These are phyloP conservation scores for Chamaecyparis obtusa DNA, from an alignment of 75 land plant species.

Conservation along the genomic window DNA sequence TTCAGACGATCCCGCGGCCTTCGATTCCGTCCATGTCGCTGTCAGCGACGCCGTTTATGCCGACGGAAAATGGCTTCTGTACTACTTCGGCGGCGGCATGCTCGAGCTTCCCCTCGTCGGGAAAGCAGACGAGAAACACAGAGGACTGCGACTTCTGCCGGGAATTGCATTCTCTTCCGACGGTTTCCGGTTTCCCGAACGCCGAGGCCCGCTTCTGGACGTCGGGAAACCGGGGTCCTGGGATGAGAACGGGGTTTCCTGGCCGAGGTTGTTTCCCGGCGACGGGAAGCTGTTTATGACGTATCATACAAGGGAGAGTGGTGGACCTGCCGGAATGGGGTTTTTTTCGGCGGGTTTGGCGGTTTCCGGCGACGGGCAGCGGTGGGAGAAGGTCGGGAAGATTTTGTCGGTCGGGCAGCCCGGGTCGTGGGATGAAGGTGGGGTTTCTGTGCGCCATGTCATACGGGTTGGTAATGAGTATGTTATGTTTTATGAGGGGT, in stretches of 20 bases:
- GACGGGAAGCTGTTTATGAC: slow-evolving; percentile 32
- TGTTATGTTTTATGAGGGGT: slow-evolving; percentile 50
- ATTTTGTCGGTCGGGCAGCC: slow-evolving; percentile 26
- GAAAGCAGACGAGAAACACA: not conserved
- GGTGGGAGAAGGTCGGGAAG: slow-evolving; percentile 32
- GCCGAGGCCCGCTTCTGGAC: slow-evolving; percentile 29
- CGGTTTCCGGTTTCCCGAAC: slow-evolving; percentile 22
- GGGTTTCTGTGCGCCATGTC: slow-evolving; percentile 46
- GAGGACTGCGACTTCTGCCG: slow-evolving; percentile 31
- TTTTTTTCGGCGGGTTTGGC: slow-evolving; percentile 43
- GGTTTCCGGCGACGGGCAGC: slow-evolving; percentile 29
- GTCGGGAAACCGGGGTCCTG: slow-evolving; percentile 33
- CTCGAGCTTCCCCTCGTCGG: slow-evolving; percentile 24
- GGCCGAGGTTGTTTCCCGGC: slow-evolving; percentile 31
- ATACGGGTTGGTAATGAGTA: slow-evolving; percentile 14
- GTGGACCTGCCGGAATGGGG: slow-evolving; percentile 25
- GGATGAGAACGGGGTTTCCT: slow-evolving; percentile 42
- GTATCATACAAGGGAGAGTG: slow-evolving; percentile 41
- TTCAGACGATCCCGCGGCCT: slow-evolving; percentile 25
- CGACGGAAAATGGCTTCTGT: slow-evolving; percentile 19
- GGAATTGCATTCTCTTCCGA: slow-evolving; percentile 38
- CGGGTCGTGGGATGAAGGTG: slow-evolving; percentile 46
- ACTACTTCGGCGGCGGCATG: slow-evolving; percentile 43
- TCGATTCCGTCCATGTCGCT: slow-evolving; percentile 43
- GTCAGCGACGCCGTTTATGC: slow-evolving; percentile 33